Evolutionary conservation across 441 rosid species (phyloP).

Genomic region (Gossypium lobatum): DNA sequence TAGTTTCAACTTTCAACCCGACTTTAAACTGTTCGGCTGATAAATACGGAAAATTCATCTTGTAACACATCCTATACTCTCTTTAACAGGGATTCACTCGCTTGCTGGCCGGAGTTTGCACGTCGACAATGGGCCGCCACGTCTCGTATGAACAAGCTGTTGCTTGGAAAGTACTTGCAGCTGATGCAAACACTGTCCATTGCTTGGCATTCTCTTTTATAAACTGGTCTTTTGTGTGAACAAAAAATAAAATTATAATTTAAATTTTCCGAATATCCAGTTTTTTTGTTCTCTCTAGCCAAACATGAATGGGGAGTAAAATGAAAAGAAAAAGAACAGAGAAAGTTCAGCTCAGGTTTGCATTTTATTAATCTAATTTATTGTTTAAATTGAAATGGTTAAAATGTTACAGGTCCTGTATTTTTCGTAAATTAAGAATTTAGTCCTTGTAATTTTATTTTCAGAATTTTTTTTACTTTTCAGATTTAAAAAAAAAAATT

Average conservation of each 20-base stretch:
- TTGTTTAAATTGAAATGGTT: too few relatives aligned
- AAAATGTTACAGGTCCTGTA: too few relatives aligned
- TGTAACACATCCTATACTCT: neutral
- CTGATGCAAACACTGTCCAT: conserved; percentile 65
- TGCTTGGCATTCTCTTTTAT: conserved; percentile 84
- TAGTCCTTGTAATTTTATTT: too few relatives aligned
- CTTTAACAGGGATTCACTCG: conserved; percentile 56
- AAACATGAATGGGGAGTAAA: neutral
- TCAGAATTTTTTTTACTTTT: too few relatives aligned
- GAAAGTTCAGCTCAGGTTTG: neutral
- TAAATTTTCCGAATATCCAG: too few relatives aligned
- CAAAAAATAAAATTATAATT: neutral
- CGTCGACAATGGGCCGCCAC: conserved; percentile 89
- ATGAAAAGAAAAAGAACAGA: neutral
- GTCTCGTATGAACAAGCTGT: conserved; percentile 76
- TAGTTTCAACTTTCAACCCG: neutral
- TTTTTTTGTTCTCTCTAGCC: neutral
- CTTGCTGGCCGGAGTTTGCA: conserved; percentile 76
- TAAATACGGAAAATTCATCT: neutral
- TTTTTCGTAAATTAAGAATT: too few relatives aligned
- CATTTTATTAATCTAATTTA: too few relatives aligned
- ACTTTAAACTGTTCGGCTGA: neutral
- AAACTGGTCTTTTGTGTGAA: conserved; percentile 95
- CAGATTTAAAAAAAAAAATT: too few relatives aligned
- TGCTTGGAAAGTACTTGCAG: conserved; percentile 78